Conservation (phyloP, 2,329 filamentous ascomycete genomes). For the Thielaviopsis musarum region DNA sequence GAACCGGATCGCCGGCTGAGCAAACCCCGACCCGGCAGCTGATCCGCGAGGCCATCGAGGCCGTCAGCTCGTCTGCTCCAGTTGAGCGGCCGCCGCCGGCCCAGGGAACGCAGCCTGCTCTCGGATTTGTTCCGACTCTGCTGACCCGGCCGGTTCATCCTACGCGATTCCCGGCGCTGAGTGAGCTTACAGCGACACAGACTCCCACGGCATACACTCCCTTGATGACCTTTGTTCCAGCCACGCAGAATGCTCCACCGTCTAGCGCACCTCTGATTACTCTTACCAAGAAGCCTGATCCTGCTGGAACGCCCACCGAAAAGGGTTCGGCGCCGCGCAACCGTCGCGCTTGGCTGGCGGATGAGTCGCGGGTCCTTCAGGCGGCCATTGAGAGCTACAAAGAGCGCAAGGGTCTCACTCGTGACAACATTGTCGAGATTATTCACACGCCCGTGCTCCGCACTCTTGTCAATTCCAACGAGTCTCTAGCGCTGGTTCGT, state of each 20-base stretch:
- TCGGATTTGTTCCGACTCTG: not conserved
- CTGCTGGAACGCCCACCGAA: not conserved
- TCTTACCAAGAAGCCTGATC: not conserved
- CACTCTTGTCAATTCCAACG: constrained; percentile 3
- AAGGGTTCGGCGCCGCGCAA: not conserved
- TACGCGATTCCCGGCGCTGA: too few relatives aligned
- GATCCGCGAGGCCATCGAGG: not conserved
- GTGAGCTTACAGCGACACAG: not conserved
- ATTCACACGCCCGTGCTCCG: constrained; percentile 10
- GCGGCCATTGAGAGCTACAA: constrained; percentile 1
- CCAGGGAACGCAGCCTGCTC: not conserved
- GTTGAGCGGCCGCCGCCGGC: too few relatives aligned
- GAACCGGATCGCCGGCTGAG: not conserved
- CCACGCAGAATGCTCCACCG: not conserved
- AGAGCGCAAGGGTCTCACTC: not conserved
- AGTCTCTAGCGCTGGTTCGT: not conserved
- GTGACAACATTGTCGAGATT: constrained; percentile 1
- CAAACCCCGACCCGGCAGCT: not conserved
- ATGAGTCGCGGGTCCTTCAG: not conserved
- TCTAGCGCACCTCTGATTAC: not conserved
- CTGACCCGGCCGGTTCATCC: not conserved
- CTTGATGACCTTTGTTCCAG: too few relatives aligned
- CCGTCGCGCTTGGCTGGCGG: constrained; percentile 3
- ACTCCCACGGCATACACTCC: too few relatives aligned
- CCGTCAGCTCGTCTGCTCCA: not conserved